These are phyloP conservation scores for Strobilomyces dryophilus DNA, from an alignment of 768 basidiomycete species.

Conservation along the genomic window DNA sequence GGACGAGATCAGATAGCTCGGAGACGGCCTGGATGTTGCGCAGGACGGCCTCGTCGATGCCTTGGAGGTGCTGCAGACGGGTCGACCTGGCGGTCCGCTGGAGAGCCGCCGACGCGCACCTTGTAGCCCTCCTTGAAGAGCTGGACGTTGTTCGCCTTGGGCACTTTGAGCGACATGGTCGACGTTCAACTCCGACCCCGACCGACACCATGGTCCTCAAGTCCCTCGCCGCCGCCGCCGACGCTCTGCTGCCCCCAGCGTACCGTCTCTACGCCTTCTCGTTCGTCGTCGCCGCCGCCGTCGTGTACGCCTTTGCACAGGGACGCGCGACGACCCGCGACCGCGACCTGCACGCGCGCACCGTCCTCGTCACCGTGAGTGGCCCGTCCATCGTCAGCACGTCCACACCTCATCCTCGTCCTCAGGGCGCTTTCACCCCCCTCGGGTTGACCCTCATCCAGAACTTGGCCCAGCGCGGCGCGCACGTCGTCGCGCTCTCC, in stretches of 20 bases:
- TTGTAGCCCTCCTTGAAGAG: constrained; percentile 99
- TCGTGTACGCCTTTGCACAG: constrained; percentile 58
- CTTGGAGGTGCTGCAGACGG: constrained; percentile 61
- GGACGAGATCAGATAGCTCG: constrained; percentile 90
- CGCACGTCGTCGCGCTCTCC: constrained; percentile 74
- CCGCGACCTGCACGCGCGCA: constrained; percentile 68
- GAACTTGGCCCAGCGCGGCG: constrained; percentile 65
- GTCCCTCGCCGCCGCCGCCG: constrained; percentile 37
- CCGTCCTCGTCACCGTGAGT: constrained; percentile 67
- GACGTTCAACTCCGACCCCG: constrained; percentile 3
- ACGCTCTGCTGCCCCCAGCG: constrained; percentile 47
- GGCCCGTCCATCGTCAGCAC: background rate
- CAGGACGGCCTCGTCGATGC: constrained; percentile 95
- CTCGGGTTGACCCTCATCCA: constrained; percentile 66
- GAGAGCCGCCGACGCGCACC: constrained; percentile 36
- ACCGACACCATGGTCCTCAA: constrained; percentile 68
- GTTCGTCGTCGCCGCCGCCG: constrained; percentile 40
- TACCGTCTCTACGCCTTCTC: constrained; percentile 54
- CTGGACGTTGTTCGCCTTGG: constrained; percentile 81
- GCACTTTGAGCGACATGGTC: constrained; percentile 90
- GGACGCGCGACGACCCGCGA: constrained; percentile 70
- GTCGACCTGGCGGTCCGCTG: constrained; percentile 13
- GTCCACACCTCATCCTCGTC: background rate
- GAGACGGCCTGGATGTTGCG: constrained; percentile 95
- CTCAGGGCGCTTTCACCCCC: constrained; percentile 72